Evolutionary conservation across 2,329 filamentous ascomycete species (phyloP).

Genomic region (Colletotrichum horii): DNA sequence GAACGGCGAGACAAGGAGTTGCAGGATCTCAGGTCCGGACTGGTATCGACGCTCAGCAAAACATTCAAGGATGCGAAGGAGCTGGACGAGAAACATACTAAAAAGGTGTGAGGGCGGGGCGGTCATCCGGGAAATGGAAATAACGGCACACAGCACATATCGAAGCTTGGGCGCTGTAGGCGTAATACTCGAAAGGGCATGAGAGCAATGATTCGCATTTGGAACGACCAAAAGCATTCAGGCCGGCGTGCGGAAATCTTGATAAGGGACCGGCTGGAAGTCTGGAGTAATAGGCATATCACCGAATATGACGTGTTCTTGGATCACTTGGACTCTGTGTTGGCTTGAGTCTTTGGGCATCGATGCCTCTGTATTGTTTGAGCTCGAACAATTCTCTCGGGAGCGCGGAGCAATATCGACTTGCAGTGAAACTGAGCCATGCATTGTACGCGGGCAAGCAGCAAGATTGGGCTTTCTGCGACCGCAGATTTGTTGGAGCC

Average conservation of each 20-base stretch:
- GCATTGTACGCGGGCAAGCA: no score
- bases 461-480: no score
- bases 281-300: neutral
- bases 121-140: neutral
- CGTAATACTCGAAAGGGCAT: neutral
- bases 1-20: constrained; percentile 62
- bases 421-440: no score
- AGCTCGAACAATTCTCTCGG: neutral
- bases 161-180: neutral
- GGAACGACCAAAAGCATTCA: neutral
- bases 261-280: neutral
- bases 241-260: neutral
- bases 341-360: neutral
- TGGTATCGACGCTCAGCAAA: constrained; percentile 41
- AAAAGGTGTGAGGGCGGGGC: neutral
- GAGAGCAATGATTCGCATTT: neutral
- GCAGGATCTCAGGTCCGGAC: constrained; percentile 43
- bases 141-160: neutral
- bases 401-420: neutral
- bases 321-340: neutral
- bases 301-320: neutral
- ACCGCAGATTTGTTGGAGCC: neutral
- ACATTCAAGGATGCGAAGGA: neutral
- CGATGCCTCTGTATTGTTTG: neutral
- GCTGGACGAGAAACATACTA: neutral